These are phyloP conservation scores for Penicillium odoratum DNA, from an alignment of 495 filamentous ascomycete species.

Conservation along the genomic window DNA sequence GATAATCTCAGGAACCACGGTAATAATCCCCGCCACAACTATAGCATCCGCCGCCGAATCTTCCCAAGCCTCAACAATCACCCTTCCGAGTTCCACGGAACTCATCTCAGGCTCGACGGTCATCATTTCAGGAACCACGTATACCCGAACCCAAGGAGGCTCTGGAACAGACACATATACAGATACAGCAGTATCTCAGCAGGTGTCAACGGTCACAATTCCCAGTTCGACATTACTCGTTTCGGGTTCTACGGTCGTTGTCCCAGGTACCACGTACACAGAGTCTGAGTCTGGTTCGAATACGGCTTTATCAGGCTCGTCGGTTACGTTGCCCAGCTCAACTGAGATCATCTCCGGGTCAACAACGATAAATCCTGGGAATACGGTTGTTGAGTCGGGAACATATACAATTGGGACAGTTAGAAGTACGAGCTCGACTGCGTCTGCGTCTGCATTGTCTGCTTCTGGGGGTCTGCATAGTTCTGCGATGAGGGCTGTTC, in stretches of 20 bases:
- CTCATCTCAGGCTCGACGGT: background rate
- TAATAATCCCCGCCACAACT: no score
- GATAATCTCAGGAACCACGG: background rate
- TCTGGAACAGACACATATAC: no score
- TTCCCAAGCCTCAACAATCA: background rate
- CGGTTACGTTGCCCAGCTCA: background rate
- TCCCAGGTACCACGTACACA: background rate
- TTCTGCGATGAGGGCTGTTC: background rate
- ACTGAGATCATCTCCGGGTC: background rate
- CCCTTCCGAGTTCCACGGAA: background rate
- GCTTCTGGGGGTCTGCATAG: background rate
- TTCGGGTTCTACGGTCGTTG: background rate
- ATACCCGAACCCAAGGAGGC: no score
- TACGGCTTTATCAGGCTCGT: background rate
- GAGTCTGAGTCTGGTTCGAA: background rate
- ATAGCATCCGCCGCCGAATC: no score
- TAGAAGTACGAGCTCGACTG: background rate
- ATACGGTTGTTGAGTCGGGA: conserved; percentile 1
- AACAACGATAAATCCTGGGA: background rate
- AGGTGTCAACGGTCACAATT: background rate
- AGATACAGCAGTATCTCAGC: no score
- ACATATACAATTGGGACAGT: background rate
- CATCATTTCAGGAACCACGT: background rate
- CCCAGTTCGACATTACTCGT: background rate
- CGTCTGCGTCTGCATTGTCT: background rate